Evolutionary conservation across 2,329 filamentous ascomycete species (phyloP).

Genomic region (Talaromyces sp.): DNA sequence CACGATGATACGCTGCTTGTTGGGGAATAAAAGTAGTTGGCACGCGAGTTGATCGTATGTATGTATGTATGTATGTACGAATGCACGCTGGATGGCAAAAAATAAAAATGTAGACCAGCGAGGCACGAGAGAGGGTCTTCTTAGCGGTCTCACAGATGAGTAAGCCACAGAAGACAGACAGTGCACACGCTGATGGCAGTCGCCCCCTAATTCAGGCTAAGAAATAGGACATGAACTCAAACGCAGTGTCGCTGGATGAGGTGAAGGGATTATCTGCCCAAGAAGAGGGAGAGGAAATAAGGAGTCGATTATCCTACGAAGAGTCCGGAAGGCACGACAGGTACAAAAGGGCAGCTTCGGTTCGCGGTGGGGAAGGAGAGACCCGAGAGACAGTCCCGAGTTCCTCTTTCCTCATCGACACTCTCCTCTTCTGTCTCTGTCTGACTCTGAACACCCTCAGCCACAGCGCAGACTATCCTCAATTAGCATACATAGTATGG

Average conservation of each 20-base stretch:
- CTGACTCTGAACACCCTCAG: background rate
- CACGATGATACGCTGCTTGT: background rate
- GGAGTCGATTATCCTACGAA: background rate
- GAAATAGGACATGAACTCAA: background rate
- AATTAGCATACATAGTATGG: background rate
- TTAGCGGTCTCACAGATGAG: background rate
- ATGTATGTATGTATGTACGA: background rate
- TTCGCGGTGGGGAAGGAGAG: conserved; percentile 3
- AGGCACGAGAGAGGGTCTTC: background rate
- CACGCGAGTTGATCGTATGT: background rate
- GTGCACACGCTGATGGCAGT: background rate
- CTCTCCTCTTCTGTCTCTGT: background rate
- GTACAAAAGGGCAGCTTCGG: background rate
- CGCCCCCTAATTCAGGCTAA: background rate
- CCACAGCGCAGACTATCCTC: background rate
- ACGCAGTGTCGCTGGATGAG: background rate
- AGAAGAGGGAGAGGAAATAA: background rate
- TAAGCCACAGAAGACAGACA: background rate
- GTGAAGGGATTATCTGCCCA: background rate
- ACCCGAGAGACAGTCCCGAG: background rate
- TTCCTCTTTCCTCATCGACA: background rate
- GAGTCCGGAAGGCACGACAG: background rate
- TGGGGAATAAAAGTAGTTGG: background rate
- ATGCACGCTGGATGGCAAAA: background rate
- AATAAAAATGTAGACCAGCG: background rate